Evolutionary conservation across 1,284 basidiomycete species (phyloP).

Genomic region (Calocybe gambosa): DNA sequence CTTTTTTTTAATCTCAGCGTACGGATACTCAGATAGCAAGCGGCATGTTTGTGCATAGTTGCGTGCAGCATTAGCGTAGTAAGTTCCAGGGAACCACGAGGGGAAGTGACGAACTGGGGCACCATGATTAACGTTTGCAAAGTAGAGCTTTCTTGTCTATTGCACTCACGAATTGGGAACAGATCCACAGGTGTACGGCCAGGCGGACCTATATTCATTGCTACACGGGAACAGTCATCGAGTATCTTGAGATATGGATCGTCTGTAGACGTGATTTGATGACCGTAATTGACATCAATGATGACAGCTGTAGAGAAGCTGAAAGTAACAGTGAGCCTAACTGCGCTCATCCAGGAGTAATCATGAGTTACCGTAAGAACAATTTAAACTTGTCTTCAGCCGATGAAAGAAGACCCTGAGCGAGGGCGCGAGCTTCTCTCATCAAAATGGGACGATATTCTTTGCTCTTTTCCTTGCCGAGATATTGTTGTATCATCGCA

Average conservation of each 20-base stretch:
- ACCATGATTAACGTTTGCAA: neutral
- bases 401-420: slow-evolving; percentile 6
- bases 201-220: slow-evolving; percentile 10
- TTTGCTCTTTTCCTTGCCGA: slow-evolving; percentile 10
- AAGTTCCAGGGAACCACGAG: slow-evolving; percentile 23
- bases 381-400: neutral
- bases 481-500: slow-evolving; percentile 16
- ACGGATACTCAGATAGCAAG: slow-evolving; percentile 16
- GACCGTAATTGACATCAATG: slow-evolving; percentile 17
- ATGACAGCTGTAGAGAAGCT: slow-evolving; percentile 18
- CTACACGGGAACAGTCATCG: slow-evolving; percentile 1
- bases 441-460: slow-evolving; percentile 11
- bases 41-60: neutral
- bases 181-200: slow-evolving; percentile 18
- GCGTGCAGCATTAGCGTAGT: slow-evolving; percentile 16
- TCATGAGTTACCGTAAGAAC: slow-evolving; percentile 3
- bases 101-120: slow-evolving; percentile 19
- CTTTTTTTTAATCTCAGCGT: slow-evolving; percentile 10
- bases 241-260: slow-evolving; percentile 15
- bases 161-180: slow-evolving; percentile 15
- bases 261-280: slow-evolving; percentile 16
- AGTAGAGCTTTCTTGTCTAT: neutral
- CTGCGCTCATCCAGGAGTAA: no score
- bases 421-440: slow-evolving; percentile 12
- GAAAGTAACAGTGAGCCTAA: no score